Conservation (phyloP, 257 asterid genomes). For the Capsicum chinense region DNA sequence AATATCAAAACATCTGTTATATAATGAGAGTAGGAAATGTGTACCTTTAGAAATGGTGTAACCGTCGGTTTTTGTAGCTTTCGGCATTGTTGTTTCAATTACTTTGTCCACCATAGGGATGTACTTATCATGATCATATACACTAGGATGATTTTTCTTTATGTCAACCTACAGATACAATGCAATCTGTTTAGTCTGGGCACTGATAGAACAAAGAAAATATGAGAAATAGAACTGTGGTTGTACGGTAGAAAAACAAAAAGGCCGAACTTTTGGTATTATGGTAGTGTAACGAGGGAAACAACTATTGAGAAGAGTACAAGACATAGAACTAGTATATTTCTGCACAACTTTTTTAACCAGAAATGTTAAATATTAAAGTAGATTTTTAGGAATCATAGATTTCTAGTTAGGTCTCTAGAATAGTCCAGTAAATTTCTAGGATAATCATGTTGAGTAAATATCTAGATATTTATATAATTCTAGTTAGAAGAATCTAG, state of each 20-base stretch:
- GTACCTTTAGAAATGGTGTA: constrained; percentile 60
- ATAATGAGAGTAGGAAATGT: background rate
- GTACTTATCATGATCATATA: constrained; percentile 16
- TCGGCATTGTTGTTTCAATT: constrained; percentile 52
- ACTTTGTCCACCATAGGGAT: constrained; percentile 57
- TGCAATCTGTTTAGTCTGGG: background rate
- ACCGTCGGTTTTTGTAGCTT: constrained; percentile 40
- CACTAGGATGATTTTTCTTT: background rate
- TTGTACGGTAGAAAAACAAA: background rate
- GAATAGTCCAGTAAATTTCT: no score
- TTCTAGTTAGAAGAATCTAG: no score
- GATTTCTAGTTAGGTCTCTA: no score
- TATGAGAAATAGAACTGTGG: background rate
- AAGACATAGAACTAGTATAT: background rate
- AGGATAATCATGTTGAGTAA: no score
- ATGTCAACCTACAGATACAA: background rate
- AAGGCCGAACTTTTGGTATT: background rate
- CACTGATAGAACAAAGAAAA: background rate
- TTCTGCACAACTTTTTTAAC: background rate
- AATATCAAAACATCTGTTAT: background rate
- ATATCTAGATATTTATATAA: no score
- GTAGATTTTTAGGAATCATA: no score
- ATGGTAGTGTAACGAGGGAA: background rate
- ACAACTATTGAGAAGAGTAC: background rate
- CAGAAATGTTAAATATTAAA: background rate